Evolutionary conservation across 2,329 filamentous ascomycete species (phyloP), one percentile per base, ranked within the genome.

Genomic region (Nemania sp.): DNA sequence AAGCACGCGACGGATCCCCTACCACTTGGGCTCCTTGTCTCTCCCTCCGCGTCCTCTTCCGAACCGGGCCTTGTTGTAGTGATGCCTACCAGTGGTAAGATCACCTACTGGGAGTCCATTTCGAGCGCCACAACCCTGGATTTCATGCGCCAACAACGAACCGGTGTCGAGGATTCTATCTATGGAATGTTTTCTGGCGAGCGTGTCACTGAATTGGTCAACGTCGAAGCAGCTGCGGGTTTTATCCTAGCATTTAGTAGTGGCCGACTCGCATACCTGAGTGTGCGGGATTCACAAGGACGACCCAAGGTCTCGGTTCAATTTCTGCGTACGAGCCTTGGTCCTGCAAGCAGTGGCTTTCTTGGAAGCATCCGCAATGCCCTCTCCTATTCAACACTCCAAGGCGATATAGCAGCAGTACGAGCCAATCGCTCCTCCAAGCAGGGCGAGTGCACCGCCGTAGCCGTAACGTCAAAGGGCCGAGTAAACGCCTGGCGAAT

Each of bases 81-180:
- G 39, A 91, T 94, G 78, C 90, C 94, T 12, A 86, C 85, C 17
- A 92, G 83, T 50, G 95, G 95, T 54, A 93, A 89, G 74, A 87
- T 98, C 54, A 88, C 91, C 46, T 98, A 95, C 75, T 98, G 95
- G 92, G 95, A 98, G 74, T 96, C 92, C 40, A 90, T 98, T 65
- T 92, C 94, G 57, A 92, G 88, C 74, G 92, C 92, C 10, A 90
- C 92, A 40, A 92, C 91, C 0, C 83, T 96, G 57, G 91, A 90
- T 64, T 85, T 96, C 42, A 90, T 94, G 70, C 89, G 90, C 66
- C 90, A 96, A 72, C 90, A 91, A 70, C 87, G 90, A 66, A 89
- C 87, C 65, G 91, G 91, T 15, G 86, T 96, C 15, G 91, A 96
- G 70, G 87, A 90, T 47, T 79, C 80, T 2, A 86, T 97, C 63